These are phyloP conservation scores for Stagonosporopsis cucurbitacearum DNA, from an alignment of 2,329 filamentous ascomycete species.

Conservation along the genomic window DNA sequence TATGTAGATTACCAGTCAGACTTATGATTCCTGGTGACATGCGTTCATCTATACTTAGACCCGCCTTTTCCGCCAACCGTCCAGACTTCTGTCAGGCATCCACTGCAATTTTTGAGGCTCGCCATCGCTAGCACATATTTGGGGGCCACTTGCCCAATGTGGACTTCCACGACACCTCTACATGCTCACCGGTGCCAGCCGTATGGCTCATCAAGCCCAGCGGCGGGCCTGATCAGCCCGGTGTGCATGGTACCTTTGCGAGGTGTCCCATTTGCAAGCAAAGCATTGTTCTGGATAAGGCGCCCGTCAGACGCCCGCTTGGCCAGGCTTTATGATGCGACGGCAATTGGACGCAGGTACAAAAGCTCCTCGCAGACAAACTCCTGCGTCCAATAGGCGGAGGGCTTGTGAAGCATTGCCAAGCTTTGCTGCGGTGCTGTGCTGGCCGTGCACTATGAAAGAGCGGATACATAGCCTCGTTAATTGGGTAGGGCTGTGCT, in stretches of 20 bases:
- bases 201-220: not conserved
- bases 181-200: not conserved
- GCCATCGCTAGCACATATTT: not conserved
- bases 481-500: not conserved
- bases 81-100: slow-evolving; percentile 4
- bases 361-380: not conserved
- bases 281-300: not conserved
- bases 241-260: not conserved
- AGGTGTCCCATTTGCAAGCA: not conserved
- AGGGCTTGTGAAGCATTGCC: not conserved
- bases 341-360: slow-evolving; percentile 5
- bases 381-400: not conserved
- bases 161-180: not conserved
- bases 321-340: not conserved
- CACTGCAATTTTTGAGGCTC: not conserved
- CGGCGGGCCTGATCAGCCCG: slow-evolving; percentile 1
- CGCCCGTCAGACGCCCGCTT: not conserved
- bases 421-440: not conserved
- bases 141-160: not conserved
- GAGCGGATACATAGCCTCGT: not conserved
- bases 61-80: not conserved
- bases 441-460: not conserved
- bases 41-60: slow-evolving; percentile 1
- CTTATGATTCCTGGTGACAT: no score
- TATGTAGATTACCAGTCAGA: slow-evolving; percentile 9